Base-by-base conservation (phyloP, 441 rosid species). In the Bocquillonia castaneifolia region DNA sequence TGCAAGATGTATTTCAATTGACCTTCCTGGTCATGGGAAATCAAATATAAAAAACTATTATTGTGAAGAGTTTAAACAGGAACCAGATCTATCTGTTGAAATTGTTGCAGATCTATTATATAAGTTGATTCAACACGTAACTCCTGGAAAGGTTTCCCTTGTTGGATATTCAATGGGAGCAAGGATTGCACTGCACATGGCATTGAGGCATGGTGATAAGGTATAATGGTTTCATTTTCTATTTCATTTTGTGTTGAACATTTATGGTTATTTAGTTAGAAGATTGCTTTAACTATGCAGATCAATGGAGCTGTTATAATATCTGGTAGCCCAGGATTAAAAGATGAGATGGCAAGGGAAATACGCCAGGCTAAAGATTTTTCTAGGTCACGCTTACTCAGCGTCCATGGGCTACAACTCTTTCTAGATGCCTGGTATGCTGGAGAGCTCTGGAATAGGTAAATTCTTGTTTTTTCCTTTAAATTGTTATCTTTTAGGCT, bases 101-200 rank as follows among this genome's bases (percentile, higher is more conserved):
- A 68, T 71, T 47, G 77, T 87, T 74, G 82, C 88, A 8, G 70
- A 82, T 57, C 39, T 78, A 68, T 36, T 93, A 39, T 72, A 39
- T 67, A 76, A 77, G 75, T 56, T 88, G 78, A 80, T 89, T 58
- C 81, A 77, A 72, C 81, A 69, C 23, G 68, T 89, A 64, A 83
- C 88, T 70, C 85, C 92, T 37, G 78, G 77, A 66, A 85, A 86
- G 74, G 78, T 88, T 22, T 81, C 81, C 34, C 60, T 93, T 48
- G 92, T 91, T 71, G 99, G 97, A 62, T 93, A 93, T 75, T 93
- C 99, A 25, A 87, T 93, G 99, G 99, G 99, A 72, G 95, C 89
- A 71, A 84, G 97, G 81, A 87, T 91, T 39, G 95, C 93, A 20
- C 70, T 91, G 77, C 84, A 83, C 83, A 89, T 86, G 91, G 91